These are phyloP conservation scores for Solanum ossicruentum DNA, from an alignment of 257 asterid species.

Conservation along the genomic window DNA sequence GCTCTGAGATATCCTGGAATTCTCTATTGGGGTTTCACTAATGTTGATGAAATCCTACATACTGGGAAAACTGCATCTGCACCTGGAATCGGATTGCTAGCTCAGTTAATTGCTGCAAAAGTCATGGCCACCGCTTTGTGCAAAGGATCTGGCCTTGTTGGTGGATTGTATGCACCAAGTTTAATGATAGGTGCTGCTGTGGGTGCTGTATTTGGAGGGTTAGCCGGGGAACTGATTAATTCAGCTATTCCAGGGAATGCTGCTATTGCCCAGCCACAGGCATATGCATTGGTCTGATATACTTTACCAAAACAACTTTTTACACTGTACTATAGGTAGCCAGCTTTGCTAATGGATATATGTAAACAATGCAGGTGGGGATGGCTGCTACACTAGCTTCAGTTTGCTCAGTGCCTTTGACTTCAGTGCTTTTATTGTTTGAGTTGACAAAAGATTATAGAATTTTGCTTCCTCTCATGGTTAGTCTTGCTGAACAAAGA, in stretches of 20 bases:
- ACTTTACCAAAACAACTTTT: neutral
- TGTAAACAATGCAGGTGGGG: conserved; percentile 63
- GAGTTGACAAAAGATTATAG: conserved; percentile 94
- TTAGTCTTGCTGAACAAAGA: conserved; percentile 12
- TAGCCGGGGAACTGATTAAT: conserved; percentile 81
- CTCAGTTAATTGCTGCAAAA: conserved; percentile 83
- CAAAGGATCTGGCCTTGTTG: conserved; percentile 94
- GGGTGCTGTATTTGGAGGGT: conserved; percentile 97
- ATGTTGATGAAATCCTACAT: conserved; percentile 90
- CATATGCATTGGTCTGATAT: conserved; percentile 68
- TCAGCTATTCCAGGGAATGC: conserved; percentile 94
- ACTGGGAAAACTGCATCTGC: conserved; percentile 99
- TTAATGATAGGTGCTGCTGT: conserved; percentile 99
- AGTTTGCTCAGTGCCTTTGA: conserved; percentile 90
- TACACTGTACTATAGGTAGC: neutral
- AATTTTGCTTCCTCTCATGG: conserved; percentile 98
- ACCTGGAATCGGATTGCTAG: conserved; percentile 94
- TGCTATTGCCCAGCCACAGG: conserved; percentile 96
- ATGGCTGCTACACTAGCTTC: conserved; percentile 99
- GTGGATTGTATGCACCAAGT: conserved; percentile 97
- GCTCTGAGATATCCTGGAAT: conserved; percentile 95
- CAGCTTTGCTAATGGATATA: neutral
- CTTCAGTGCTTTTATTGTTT: conserved; percentile 89
- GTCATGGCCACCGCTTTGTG: conserved; percentile 91
- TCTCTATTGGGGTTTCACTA: conserved; percentile 96